Conservation (phyloP, 2,329 filamentous ascomycete genomes). For the Orbilia brochopaga region DNA sequence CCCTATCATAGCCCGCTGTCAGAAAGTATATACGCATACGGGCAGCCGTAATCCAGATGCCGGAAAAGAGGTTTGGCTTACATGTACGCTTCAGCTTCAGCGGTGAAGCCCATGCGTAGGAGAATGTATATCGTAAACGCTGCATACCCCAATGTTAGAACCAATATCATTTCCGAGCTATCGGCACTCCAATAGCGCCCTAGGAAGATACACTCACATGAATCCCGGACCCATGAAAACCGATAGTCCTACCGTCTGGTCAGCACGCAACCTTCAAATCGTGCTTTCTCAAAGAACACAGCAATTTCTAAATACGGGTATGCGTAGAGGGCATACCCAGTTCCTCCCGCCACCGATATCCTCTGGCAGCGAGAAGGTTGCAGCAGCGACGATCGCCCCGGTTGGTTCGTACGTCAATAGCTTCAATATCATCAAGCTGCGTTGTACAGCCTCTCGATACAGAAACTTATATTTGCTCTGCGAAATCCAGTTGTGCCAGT, state of each 20-base stretch:
- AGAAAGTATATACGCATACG: too few relatives aligned
- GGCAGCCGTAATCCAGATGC: too few relatives aligned
- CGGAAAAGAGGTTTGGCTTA: not conserved
- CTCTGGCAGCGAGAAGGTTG: conserved; percentile 78
- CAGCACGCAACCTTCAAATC: conserved; percentile 2
- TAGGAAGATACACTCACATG: conserved; percentile 58
- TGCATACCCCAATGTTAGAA: conserved; percentile 59
- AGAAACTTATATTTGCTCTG: conserved; percentile 73
- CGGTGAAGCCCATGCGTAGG: conserved; percentile 74
- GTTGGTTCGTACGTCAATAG: conserved; percentile 79
- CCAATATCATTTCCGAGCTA: too few relatives aligned
- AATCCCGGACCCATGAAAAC: conserved; percentile 79
- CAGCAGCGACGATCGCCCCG: conserved; percentile 76
- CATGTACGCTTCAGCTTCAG: conserved; percentile 79
- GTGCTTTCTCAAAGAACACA: conserved; percentile 31
- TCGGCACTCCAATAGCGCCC: too few relatives aligned
- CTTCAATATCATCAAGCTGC: conserved; percentile 76
- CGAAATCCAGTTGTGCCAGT: conserved; percentile 76
- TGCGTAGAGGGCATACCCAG: conserved; percentile 58
- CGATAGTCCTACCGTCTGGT: conserved; percentile 66
- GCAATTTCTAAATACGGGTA: too few relatives aligned
- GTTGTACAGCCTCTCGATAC: conserved; percentile 73
- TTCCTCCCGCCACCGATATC: conserved; percentile 70
- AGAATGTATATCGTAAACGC: conserved; percentile 62
- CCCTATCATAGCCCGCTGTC: too few relatives aligned